Evolutionary conservation across 2,329 filamentous ascomycete species (phyloP).

Genomic region (Pyricularia pennisetigena): DNA sequence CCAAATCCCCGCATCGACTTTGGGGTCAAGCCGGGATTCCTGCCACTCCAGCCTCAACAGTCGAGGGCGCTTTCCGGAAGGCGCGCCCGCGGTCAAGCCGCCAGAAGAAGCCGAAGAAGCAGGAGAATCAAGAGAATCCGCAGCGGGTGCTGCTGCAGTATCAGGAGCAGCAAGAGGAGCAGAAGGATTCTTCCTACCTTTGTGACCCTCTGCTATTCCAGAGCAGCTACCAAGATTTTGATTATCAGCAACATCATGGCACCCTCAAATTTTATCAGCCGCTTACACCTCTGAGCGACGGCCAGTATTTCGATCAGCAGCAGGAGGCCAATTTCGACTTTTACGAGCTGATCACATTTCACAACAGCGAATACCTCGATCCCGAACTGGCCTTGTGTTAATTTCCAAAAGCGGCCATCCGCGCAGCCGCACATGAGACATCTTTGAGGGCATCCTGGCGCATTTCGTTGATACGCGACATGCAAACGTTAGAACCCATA

Average conservation of each 20-base stretch:
- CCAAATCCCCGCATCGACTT: neutral
- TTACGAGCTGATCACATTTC: neutral
- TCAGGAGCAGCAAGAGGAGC: no score
- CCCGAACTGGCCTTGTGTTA: neutral
- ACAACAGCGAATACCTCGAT: neutral
- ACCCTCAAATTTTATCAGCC: neutral
- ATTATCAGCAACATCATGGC: neutral
- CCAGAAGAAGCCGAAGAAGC: neutral
- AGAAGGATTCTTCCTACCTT: neutral
- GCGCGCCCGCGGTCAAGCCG: neutral
- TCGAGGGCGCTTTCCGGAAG: neutral
- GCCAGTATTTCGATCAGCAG: neutral
- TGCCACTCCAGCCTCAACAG: neutral
- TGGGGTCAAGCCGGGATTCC: neutral
- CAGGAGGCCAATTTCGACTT: neutral
- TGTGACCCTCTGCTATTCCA: neutral
- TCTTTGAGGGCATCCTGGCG: neutral
- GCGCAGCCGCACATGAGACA: neutral
- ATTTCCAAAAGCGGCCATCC: neutral
- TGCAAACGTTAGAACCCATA: neutral
- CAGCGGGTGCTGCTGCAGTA: no score
- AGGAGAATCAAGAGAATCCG: no score
- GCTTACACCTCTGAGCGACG: neutral
- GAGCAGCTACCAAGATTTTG: neutral
- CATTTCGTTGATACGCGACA: neutral